Conservation (phyloP, 139 green algal species). For the Marvania coccoides region DNA sequence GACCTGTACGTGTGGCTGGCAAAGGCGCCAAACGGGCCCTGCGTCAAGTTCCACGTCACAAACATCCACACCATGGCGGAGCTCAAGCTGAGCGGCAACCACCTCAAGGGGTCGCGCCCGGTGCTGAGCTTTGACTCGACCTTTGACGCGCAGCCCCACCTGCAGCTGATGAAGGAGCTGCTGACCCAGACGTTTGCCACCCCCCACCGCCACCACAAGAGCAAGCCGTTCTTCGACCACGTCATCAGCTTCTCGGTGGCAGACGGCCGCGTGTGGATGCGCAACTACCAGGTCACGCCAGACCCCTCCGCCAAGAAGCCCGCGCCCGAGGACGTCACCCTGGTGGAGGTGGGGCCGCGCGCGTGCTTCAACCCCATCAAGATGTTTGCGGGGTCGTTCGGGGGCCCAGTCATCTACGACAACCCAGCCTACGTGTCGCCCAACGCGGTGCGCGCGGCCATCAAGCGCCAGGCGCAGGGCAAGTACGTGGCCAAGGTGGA, state of each 20-base stretch:
- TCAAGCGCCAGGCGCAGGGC: conserved; percentile 62
- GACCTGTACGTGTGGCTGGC: conserved; percentile 97
- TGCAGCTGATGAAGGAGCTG: conserved; percentile 87
- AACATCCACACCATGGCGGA: conserved; percentile 98
- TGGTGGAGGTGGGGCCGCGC: conserved; percentile 86
- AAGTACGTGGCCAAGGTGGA: conserved; percentile 80
- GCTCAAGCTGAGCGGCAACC: conserved; percentile 95
- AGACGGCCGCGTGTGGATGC: conserved; percentile 88
- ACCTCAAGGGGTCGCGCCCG: conserved; percentile 87
- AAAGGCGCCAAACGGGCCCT: conserved; percentile 85
- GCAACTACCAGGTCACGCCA: conserved; percentile 93
- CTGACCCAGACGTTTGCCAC: conserved; percentile 84
- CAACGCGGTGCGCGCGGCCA: conserved; percentile 65
- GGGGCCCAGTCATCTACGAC: conserved; percentile 82
- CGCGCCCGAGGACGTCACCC: conserved; percentile 32
- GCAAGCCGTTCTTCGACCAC: conserved; percentile 98
- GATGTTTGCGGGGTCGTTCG: conserved; percentile 85
- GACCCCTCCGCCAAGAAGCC: conserved; percentile 64
- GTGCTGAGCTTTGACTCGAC: conserved; percentile 65
- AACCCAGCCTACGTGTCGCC: conserved; percentile 88
- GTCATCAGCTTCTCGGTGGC: conserved; percentile 79
- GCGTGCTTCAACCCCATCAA: conserved; percentile 89
- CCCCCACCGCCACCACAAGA: conserved; percentile 77
- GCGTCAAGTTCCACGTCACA: conserved; percentile 88
- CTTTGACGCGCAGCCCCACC: conserved; percentile 89